phyloP scores from a whole-genome alignment of 1,139 yeast genomes.

The Geotrichum aggregatum region DNA sequence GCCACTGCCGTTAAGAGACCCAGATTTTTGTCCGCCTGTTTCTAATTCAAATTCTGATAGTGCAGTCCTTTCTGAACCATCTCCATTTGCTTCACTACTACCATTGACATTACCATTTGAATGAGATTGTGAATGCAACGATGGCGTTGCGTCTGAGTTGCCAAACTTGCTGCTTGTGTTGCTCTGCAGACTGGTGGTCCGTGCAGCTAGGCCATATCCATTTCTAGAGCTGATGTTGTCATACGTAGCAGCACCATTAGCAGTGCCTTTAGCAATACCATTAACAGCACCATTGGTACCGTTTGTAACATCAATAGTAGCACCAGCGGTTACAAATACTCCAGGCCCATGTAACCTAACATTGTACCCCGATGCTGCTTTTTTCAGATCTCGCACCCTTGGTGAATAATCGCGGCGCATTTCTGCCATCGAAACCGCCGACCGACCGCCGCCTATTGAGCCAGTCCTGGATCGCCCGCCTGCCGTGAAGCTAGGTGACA shows the following conservation, averaged over 20 bases:
- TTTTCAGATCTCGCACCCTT: slow-evolving; percentile 29
- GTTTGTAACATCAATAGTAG: too few species aligned
- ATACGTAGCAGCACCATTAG: neutral
- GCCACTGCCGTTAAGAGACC: neutral
- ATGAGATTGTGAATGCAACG: too few species aligned
- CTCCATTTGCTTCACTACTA: too few species aligned
- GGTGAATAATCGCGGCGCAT: slow-evolving; percentile 26
- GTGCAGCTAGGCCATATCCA: too few species aligned
- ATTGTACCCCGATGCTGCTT: slow-evolving; percentile 28
- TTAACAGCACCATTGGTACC: neutral
- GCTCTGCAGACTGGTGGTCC: slow-evolving; percentile 20
- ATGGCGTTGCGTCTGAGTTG: neutral
- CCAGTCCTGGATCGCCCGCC: neutral
- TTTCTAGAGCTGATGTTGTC: too few species aligned
- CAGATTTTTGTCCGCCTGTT: too few species aligned
- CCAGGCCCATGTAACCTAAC: slow-evolving; percentile 14
- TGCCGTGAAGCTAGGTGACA: neutral
- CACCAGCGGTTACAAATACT: neutral
- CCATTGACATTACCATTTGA: neutral
- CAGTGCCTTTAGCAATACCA: neutral
- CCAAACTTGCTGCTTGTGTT: slow-evolving; percentile 12
- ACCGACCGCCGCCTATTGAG: slow-evolving; percentile 11
- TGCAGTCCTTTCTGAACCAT: too few species aligned
- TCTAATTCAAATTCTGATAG: too few species aligned
- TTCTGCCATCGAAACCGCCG: slow-evolving; percentile 15